A percentile compares a stretch with the other conserved stretches of the same genome.
phyloP scores from a whole-genome alignment of 345 rosid species.

The thale cress (Arabidopsis thaliana) region DNA sequence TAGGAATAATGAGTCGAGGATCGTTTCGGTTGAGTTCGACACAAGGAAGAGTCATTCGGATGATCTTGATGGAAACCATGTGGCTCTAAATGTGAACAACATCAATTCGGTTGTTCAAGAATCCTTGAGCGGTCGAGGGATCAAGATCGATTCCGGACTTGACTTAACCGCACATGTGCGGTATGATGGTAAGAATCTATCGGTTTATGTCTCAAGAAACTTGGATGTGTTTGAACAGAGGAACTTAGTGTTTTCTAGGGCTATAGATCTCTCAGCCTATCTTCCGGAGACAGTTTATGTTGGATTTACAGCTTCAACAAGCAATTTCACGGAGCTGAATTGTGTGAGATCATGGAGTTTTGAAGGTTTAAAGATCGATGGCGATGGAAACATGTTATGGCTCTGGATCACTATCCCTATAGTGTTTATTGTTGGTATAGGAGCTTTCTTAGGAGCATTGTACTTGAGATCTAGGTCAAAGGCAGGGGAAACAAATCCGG shows the following conservation, averaged over 20 bases:
- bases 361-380: slow-evolving; percentile 41
- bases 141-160: slow-evolving; percentile 33
- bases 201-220: slow-evolving; percentile 51
- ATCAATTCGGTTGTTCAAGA: slow-evolving; percentile 51
- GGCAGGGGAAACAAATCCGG: slow-evolving; percentile 30
- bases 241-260: slow-evolving; percentile 47
- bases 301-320: slow-evolving; percentile 73
- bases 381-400: slow-evolving; percentile 32
- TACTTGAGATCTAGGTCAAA: slow-evolving; percentile 47
- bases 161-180: slow-evolving; percentile 40
- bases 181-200: slow-evolving; percentile 56
- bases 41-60: slow-evolving; percentile 55
- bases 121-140: slow-evolving; percentile 45
- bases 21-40: slow-evolving; percentile 76
- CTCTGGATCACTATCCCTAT: slow-evolving; percentile 44
- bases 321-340: slow-evolving; percentile 50
- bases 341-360: slow-evolving; percentile 73
- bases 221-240: slow-evolving; percentile 9
- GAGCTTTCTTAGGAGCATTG: slow-evolving; percentile 13
- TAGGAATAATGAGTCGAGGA: slow-evolving; percentile 35
- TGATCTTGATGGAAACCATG: slow-evolving; percentile 71
- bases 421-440: slow-evolving; percentile 19
- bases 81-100: slow-evolving; percentile 64
- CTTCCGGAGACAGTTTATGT: slow-evolving; percentile 61
- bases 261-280: slow-evolving; percentile 53